Base-by-base conservation (phyloP, 208 protist species). In the Leptomonas pyrrhocoris region DNA sequence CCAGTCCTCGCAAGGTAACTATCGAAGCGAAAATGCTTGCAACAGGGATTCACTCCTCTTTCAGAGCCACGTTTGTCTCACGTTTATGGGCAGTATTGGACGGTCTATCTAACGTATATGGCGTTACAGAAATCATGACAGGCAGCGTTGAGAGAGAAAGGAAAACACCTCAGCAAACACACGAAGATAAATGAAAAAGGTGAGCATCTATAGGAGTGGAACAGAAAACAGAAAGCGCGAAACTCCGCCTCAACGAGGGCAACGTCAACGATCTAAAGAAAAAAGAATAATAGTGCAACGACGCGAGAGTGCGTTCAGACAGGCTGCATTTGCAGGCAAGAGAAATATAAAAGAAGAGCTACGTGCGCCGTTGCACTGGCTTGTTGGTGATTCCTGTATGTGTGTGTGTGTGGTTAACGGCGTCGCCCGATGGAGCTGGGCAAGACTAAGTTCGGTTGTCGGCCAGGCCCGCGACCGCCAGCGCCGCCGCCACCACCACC, bases 371-470 rank as follows among this genome's bases (percentile, higher is more conserved):
- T 3, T 9, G 7, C 34, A 38, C 34, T 9, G n/a, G n/a, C n/a
- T n/a, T n/a, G n/a, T n/a, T n/a, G n/a, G n/a, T n/a, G n/a, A n/a
- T n/a, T n/a, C n/a, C n/a, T n/a, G n/a, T n/a, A n/a, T n/a, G n/a
- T n/a, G n/a, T n/a, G n/a, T n/a, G n/a, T n/a, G 11, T 48, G 2
- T 18, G 18, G 13, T 72, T 73, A 93, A 30, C 84, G 87, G 36
- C 80, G 79, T 27, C 86, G 84, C 11, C 68, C 79, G 74, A 95
- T 95, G 31, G 86, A 77, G 43, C 67, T 78, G 21, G 90, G 90
- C 0, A 95, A 74, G 16, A 93, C 77, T 15, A 95, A 43, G 50
- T 87, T 87, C 13, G 88, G 86, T 64, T 93, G 86, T 6, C 77
- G 61, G 2, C 63, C 57, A 15, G 66, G 61, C 28, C 71, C 71